These are phyloP conservation scores for Xylaria sp. DNA, from an alignment of 2,329 filamentous ascomycete genomes.

Conservation along the genomic window DNA sequence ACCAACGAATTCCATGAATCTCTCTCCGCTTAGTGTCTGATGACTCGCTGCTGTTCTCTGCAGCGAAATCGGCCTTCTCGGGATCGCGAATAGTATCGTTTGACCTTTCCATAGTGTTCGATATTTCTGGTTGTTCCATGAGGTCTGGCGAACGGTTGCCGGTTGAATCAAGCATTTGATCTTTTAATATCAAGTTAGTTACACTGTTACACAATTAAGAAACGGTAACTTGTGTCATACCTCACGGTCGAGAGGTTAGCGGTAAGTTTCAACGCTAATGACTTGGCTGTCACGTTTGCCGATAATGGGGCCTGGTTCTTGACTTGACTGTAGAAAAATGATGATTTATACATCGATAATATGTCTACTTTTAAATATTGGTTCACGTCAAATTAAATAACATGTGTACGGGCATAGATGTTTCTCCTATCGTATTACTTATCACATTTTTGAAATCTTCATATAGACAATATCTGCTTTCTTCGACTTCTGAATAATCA, in stretches of 20 bases:
- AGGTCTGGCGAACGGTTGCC: background rate
- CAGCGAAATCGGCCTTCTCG: background rate
- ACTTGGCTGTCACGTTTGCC: too few species aligned
- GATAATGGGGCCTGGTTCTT: too few species aligned
- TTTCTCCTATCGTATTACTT: background rate
- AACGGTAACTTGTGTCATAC: background rate
- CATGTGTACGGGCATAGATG: background rate
- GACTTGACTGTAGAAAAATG: too few species aligned
- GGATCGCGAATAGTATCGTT: background rate
- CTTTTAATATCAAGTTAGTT: slow-evolving; percentile 1
- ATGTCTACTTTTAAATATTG: too few species aligned
- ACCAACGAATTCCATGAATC: slow-evolving; percentile 54
- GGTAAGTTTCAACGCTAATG: background rate
- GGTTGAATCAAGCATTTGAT: background rate
- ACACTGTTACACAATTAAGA: too few species aligned
- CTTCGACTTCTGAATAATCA: background rate
- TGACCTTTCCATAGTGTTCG: background rate
- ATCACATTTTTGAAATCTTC: background rate
- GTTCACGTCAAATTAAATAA: background rate
- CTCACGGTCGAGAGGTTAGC: too few species aligned
- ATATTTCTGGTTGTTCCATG: slow-evolving; percentile 3
- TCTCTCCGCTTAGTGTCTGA: slow-evolving; percentile 10
- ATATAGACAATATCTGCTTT: background rate
- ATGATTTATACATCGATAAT: background rate
- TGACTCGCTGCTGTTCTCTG: slow-evolving; percentile 12